Evolutionary conservation across 805 yeast genomes (phyloP).

Genomic region (Cyberlindnera nakhonratchasimensis): DNA sequence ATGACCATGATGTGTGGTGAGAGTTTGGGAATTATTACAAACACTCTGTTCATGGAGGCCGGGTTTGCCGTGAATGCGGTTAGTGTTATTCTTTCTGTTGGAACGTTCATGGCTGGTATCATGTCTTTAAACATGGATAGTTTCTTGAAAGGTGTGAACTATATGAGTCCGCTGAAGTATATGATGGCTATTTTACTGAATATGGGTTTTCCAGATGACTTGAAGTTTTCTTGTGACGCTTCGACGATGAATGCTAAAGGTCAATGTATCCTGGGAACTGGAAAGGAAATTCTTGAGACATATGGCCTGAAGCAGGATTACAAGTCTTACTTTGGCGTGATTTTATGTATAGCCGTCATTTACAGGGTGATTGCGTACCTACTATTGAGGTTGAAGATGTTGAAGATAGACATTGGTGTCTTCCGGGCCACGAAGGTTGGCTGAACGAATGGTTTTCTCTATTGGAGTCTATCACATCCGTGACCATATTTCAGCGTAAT

Average conservation of each 20-base stretch:
- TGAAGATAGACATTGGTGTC: constrained; percentile 21
- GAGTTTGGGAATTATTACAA: constrained; percentile 77
- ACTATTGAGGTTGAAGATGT: constrained; percentile 18
- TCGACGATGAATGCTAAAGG: constrained; percentile 33
- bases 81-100: constrained; percentile 61
- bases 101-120: constrained; percentile 81
- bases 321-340: constrained; percentile 35
- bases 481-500: too few species aligned
- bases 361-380: constrained; percentile 40
- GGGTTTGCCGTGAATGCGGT: constrained; percentile 80
- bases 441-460: neutral
- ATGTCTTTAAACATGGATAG: constrained; percentile 74
- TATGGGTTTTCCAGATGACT: constrained; percentile 46
- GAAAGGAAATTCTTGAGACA: constrained; percentile 49
- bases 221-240: constrained; percentile 47
- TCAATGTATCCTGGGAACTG: constrained; percentile 49
- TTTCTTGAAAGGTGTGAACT: constrained; percentile 68
- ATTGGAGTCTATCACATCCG: neutral
- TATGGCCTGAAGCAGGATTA: constrained; percentile 38
- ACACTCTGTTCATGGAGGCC: constrained; percentile 66
- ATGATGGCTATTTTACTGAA: constrained; percentile 54
- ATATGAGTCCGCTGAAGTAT: constrained; percentile 73
- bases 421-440: constrained; percentile 6
- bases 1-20: constrained; percentile 73
- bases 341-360: constrained; percentile 38